These are phyloP conservation scores for Scedosporium dehoogii DNA, from an alignment of 2,329 filamentous ascomycete genomes.

Conservation along the genomic window DNA sequence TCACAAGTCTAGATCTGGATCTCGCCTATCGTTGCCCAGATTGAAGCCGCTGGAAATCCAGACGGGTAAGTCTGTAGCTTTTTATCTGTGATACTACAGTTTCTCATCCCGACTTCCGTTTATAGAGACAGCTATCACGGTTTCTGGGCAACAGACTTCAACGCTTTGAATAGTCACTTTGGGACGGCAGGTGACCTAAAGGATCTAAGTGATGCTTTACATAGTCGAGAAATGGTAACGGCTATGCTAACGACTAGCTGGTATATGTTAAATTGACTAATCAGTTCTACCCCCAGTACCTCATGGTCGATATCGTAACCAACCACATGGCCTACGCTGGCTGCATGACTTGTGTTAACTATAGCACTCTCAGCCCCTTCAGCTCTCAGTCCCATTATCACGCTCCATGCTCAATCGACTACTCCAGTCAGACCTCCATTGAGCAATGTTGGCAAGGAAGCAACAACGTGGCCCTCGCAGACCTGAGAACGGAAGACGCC, in stretches of 20 bases:
- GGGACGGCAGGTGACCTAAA: conserved; percentile 38
- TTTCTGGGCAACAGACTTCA: conserved; percentile 28
- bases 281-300: conserved; percentile 22
- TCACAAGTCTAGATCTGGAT: conserved; percentile 24
- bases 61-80: conserved; percentile 10
- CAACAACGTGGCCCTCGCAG: conserved; percentile 37
- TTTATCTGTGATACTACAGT: not conserved
- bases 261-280: no score
- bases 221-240: conserved; percentile 38
- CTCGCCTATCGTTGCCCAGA: conserved; percentile 31
- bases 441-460: conserved; percentile 41
- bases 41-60: conserved; percentile 20
- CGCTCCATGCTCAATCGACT: conserved; percentile 41
- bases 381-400: conserved; percentile 44
- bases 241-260: no score
- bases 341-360: conserved; percentile 33
- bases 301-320: conserved; percentile 46
- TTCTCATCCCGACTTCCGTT: not conserved
- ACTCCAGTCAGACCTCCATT: conserved; percentile 30
- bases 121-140: conserved; percentile 27
- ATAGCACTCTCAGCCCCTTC: conserved; percentile 44
- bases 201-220: conserved; percentile 34
- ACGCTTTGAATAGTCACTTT: conserved; percentile 35
- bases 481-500: conserved; percentile 68
- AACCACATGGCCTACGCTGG: conserved; percentile 44